Conservation (phyloP, 306 rosid species). For the Prunus armeniaca region DNA sequence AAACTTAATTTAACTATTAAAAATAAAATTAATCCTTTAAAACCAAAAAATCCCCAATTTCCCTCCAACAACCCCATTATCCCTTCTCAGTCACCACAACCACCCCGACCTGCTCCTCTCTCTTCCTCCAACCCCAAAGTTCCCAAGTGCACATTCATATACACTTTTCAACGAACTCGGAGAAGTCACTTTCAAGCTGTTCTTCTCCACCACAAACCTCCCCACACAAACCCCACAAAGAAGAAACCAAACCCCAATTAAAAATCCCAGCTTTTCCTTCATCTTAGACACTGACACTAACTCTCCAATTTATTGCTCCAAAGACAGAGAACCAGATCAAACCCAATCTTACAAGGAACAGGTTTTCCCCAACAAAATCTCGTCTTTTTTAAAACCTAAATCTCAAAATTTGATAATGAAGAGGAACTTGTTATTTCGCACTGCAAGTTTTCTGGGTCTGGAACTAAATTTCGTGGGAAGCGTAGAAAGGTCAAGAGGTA, state of each 20-base stretch:
- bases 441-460: constrained; percentile 17
- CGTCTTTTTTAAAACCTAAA: constrained; percentile 24
- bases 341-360: background rate
- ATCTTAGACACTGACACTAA: constrained; percentile 17
- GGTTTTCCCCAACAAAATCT: background rate
- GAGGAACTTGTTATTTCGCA: constrained; percentile 19
- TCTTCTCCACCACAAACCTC: too few species aligned
- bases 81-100: too few species aligned
- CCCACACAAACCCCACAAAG: too few species aligned
- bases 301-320: background rate
- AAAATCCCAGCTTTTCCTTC: constrained; percentile 42
- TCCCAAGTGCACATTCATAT: too few species aligned
- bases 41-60: too few species aligned
- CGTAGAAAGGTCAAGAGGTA: constrained; percentile 1
- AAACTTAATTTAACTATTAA: too few species aligned
- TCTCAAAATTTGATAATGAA: constrained; percentile 13
- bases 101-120: too few species aligned
- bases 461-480: constrained; percentile 25
- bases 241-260: constrained; percentile 5
- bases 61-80: too few species aligned
- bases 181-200: too few species aligned
- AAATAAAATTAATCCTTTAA: too few species aligned
- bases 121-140: too few species aligned
- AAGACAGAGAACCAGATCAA: constrained; percentile 29
- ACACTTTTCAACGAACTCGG: too few species aligned